phyloP scores from a whole-genome alignment of 1,284 basidiomycete species.

The Cerioporus squamosus region DNA sequence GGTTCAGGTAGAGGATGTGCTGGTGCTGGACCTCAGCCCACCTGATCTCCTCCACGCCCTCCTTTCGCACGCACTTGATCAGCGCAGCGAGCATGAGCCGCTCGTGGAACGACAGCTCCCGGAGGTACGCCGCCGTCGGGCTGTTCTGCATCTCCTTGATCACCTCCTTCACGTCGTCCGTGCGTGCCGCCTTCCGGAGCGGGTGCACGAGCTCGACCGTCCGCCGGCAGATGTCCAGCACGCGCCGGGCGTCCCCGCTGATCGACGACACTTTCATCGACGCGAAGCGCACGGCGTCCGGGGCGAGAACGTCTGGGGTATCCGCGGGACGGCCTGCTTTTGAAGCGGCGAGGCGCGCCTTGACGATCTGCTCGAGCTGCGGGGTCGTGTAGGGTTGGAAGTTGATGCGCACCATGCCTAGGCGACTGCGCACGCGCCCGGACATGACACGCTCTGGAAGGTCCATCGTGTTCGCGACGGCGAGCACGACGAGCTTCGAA shows the following conservation, averaged over 20 bases:
- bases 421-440: conserved; percentile 89
- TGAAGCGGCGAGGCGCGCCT: conserved; percentile 72
- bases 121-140: conserved; percentile 83
- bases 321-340: conserved; percentile 50
- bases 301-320: conserved; percentile 59
- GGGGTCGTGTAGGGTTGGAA: conserved; percentile 89
- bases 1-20: conserved; percentile 63
- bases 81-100: conserved; percentile 89
- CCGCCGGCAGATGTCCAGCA: conserved; percentile 92
- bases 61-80: conserved; percentile 81
- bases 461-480: conserved; percentile 99
- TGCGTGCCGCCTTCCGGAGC: conserved; percentile 60
- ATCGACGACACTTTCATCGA: conserved; percentile 92
- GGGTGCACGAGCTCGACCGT: conserved; percentile 81
- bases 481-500: conserved; percentile 91
- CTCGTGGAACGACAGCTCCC: conserved; percentile 84
- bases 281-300: conserved; percentile 88
- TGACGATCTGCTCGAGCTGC: conserved; percentile 88
- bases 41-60: conserved; percentile 87
- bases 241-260: conserved; percentile 93
- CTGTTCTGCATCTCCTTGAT: conserved; percentile 92
- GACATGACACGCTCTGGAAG: conserved; percentile 93
- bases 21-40: conserved; percentile 84
- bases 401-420: conserved; percentile 95
- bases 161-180: conserved; percentile 80